phyloP scores from a whole-genome alignment of 768 basidiomycete species.

The Mycena venus region DNA sequence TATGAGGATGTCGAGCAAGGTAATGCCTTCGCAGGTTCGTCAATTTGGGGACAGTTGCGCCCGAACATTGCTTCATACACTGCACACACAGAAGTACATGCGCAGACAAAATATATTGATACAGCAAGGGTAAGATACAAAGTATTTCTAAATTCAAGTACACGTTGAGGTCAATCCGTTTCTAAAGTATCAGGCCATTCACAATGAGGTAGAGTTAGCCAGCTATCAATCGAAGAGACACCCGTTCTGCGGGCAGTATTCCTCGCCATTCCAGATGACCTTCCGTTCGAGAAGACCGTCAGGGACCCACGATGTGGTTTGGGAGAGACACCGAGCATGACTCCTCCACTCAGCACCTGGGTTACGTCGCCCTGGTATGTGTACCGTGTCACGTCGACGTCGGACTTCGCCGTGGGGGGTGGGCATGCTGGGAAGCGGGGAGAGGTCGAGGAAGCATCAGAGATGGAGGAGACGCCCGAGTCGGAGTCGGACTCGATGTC shows the following conservation, averaged over 20 bases:
- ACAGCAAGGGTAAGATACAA: no score
- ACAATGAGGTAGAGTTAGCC: no score
- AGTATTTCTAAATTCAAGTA: no score
- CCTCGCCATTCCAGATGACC: background rate
- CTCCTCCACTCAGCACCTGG: constrained; percentile 21
- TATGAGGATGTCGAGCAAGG: no score
- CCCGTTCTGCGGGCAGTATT: background rate
- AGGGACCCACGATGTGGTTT: background rate
- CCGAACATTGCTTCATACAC: no score
- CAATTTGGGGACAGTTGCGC: no score
- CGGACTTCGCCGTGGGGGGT: background rate
- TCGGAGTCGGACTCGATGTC: constrained; percentile 7
- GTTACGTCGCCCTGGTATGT: constrained; percentile 19
- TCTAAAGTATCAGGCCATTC: no score
- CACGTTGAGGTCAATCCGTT: no score
- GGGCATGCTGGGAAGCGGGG: background rate
- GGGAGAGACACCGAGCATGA: constrained; percentile 25
- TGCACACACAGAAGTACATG: no score
- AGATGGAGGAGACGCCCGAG: constrained; percentile 6
- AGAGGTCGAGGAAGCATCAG: constrained; percentile 4
- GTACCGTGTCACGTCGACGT: background rate
- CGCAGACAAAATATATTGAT: no score
- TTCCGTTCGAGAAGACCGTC: background rate
- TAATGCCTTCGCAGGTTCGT: no score
- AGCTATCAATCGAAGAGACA: background rate